Evolutionary conservation across 2,329 filamentous ascomycete genomes (phyloP), one percentile per base, ranked within the genome.

Genomic region (Juglanconis oblonga): DNA sequence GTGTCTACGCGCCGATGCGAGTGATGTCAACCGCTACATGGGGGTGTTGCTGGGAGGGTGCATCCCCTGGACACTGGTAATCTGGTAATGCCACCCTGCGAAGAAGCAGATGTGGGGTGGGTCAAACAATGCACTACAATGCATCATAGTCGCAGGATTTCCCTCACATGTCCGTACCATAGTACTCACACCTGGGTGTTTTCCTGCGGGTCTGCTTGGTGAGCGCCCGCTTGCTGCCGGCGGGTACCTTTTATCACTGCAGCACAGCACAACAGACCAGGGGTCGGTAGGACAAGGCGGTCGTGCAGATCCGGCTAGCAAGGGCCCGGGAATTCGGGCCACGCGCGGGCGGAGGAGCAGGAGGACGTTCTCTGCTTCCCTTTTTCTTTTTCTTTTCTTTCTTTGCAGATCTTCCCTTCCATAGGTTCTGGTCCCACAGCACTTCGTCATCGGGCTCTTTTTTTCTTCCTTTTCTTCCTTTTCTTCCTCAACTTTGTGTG

Each of bases 1-100:
- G 64, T 76, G 49, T 48, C 62, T 47, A 65, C 72, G 60, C 2
- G 67, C 76, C 2, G 73, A 73, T 4, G 66, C 68, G 36, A 64
- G 69, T 3, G 71, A 64, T 1, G 38, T 73, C 9, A 51, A 66
- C 5, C 58, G 63, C 5, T 74, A 73, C 40, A 64, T 73, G n/a
- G 17, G 17, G 17, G 17, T 24, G 17, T 24, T 2, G 17, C 1
- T 24, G 17, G 17, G 17, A 24, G 17, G 17, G 17, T 24, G 17
- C 17, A 24, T 24, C 17, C 17, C 17, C 17, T 24, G 59, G 9
- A 36, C 35, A 48, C 55, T 32, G 42, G 17, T 24, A 32, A 11
- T 8, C 3, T 13, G n/a, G 40, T 55, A 45, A 58, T 58, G 47
- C 52, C 52, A 58, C 59, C 44, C 47, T 58, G 47, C 47, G 50